phyloP scores from a whole-genome alignment of 1,284 basidiomycete species.

The Ustilago esculenta region DNA sequence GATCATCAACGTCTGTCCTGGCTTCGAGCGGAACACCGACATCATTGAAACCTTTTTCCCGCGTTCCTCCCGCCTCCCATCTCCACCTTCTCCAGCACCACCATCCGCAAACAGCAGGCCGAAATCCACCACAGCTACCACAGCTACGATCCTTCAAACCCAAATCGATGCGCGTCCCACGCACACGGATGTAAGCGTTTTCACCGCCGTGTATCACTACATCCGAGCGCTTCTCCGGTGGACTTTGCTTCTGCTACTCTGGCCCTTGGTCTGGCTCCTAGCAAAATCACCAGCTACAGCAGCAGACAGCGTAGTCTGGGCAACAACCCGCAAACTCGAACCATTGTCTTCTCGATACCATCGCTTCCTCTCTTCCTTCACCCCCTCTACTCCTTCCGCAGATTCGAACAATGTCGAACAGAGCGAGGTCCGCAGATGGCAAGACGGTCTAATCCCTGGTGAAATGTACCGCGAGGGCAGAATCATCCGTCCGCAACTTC shows the following conservation, averaged over 20 bases:
- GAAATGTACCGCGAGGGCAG: slow-evolving; percentile 39
- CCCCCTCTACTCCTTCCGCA: background rate
- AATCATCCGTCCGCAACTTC: slow-evolving; percentile 30
- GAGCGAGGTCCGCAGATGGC: slow-evolving; percentile 6
- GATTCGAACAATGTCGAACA: background rate
- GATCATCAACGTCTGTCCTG: slow-evolving; percentile 58
- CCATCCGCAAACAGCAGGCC: too few species aligned
- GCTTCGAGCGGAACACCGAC: slow-evolving; percentile 56
- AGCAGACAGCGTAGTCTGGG: slow-evolving; percentile 51
- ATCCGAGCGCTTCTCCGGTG: slow-evolving; percentile 7
- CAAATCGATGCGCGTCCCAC: too few species aligned
- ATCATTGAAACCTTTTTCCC: slow-evolving; percentile 38
- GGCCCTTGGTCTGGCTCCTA: slow-evolving; percentile 52
- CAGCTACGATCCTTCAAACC: too few species aligned
- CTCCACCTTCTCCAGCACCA: background rate
- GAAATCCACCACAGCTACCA: too few species aligned
- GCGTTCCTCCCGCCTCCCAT: background rate
- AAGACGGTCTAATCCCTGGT: slow-evolving; percentile 14
- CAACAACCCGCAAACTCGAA: slow-evolving; percentile 29
- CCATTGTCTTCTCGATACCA: slow-evolving; percentile 6
- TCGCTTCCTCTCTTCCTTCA: slow-evolving; percentile 3
- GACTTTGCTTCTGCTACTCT: slow-evolving; percentile 17
- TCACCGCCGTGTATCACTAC: background rate
- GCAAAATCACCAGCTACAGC: slow-evolving; percentile 44
- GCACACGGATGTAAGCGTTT: too few species aligned